Conservation (phyloP, 2,329 filamentous ascomycete genomes). For the Neofusicoccum parvum region DNA sequence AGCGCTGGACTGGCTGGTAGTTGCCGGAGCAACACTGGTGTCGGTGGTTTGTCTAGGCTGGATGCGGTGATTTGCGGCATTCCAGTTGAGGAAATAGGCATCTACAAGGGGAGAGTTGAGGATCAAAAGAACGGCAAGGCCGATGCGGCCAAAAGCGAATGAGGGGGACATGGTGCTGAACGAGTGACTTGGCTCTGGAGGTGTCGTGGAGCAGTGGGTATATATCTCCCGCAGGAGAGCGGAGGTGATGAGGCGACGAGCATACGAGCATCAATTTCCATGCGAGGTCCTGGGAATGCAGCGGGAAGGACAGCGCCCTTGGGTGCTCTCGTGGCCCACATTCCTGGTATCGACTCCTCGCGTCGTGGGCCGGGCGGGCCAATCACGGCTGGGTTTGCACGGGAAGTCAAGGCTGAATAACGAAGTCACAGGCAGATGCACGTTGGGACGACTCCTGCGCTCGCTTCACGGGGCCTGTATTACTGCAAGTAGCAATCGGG, state of each 20-base stretch:
- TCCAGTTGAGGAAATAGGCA: slow-evolving; percentile 15
- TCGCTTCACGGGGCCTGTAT: not conserved
- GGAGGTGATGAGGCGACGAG: not conserved
- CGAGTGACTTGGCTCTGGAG: not conserved
- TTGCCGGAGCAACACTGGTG: slow-evolving; percentile 11
- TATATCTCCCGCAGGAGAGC: not conserved
- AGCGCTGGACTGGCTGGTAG: slow-evolving; percentile 1
- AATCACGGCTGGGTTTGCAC: not conserved
- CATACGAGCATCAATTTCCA: slow-evolving; percentile 5
- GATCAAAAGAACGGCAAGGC: slow-evolving; percentile 17
- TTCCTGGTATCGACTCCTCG: not conserved
- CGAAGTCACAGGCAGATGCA: not conserved
- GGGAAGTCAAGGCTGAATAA: not conserved
- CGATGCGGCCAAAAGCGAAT: not conserved
- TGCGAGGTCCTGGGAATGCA: slow-evolving; percentile 1
- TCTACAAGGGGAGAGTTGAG: not conserved
- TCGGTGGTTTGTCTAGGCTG: slow-evolving; percentile 15
- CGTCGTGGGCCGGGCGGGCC: not conserved
- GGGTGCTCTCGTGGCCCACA: slow-evolving; percentile 5
- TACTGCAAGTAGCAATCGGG: not conserved
- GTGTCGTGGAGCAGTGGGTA: not conserved
- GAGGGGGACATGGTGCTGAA: slow-evolving; percentile 6
- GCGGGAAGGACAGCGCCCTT: slow-evolving; percentile 1
- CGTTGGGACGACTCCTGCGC: not conserved
- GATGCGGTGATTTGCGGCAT: not conserved